A percentile compares a stretch with the other conserved stretches of the same genome.
These are phyloP conservation scores for Trichoderma afroharzianum DNA, from an alignment of 2,329 filamentous ascomycete genomes.

Conservation along the genomic window DNA sequence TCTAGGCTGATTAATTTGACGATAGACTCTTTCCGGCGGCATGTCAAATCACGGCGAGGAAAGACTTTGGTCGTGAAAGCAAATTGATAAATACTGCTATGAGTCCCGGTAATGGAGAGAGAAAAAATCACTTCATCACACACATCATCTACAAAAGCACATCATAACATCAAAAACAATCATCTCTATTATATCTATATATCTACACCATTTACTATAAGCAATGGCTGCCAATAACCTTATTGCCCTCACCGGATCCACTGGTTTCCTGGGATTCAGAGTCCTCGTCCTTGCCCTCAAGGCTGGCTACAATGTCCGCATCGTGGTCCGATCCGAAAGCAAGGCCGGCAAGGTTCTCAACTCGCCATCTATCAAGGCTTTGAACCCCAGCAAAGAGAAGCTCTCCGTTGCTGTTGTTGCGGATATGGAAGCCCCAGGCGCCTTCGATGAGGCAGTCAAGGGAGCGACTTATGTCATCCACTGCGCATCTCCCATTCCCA, in stretches of 20 bases:
- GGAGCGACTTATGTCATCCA: background rate
- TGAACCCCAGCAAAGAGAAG: background rate
- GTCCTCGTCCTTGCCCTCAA: background rate
- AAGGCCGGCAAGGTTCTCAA: background rate
- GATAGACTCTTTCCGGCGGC: background rate
- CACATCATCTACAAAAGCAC: background rate
- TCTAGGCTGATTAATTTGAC: background rate
- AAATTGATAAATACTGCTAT: background rate
- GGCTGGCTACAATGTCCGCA: background rate
- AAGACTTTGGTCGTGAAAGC: background rate
- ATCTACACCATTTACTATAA: background rate
- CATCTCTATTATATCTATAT: background rate
- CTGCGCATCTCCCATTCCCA: background rate
- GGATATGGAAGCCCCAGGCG: background rate
- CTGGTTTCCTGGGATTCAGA: background rate
- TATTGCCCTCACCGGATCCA: background rate
- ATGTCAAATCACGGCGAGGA: background rate
- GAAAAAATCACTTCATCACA: background rate
- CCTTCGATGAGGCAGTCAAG: conserved; percentile 5
- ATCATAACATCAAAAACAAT: background rate
- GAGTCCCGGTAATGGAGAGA: background rate
- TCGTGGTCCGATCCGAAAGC: background rate
- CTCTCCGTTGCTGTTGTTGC: background rate
- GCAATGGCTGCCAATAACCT: background rate
- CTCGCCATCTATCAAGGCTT: background rate